Percentiles rank a stretch among this genome's conserved stretches.
Conservation (phyloP, 768 basidiomycete species). For the Zangia roseola region DNA sequence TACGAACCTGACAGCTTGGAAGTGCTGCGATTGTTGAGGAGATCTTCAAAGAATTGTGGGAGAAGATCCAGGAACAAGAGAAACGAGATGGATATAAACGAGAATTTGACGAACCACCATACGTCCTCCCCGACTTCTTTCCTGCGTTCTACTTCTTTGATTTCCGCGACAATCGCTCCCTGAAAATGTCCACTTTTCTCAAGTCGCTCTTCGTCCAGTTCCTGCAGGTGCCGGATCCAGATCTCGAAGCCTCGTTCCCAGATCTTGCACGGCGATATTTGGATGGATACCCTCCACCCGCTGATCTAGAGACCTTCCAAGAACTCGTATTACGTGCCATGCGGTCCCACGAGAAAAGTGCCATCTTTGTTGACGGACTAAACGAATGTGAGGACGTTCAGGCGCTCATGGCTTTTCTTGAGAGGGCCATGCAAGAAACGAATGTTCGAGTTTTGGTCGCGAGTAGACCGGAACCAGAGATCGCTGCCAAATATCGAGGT, state of each 20-base stretch:
- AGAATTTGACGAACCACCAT: conserved; percentile 15
- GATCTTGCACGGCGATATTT: conserved; percentile 13
- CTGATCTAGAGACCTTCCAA: conserved; percentile 10
- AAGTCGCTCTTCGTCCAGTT: conserved; percentile 28
- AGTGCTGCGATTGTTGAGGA: conserved; percentile 26
- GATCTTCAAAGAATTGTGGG: conserved; percentile 23
- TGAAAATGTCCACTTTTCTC: conserved; percentile 17
- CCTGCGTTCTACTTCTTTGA: conserved; percentile 30
- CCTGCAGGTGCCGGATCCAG: conserved; percentile 21
- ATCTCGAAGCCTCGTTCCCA: conserved; percentile 22
- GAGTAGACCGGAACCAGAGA: conserved; percentile 21
- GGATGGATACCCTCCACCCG: conserved; percentile 20
- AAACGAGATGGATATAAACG: conserved; percentile 14
- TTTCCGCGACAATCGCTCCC: conserved; percentile 24
- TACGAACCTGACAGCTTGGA: conserved; percentile 4
- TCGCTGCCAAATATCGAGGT: conserved; percentile 15
- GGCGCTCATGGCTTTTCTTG: conserved; percentile 21
- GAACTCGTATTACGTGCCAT: conserved; percentile 23
- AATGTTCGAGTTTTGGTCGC: conserved; percentile 25
- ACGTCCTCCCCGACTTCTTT: conserved; percentile 23
- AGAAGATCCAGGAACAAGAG: conserved; percentile 21
- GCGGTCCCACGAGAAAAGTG: conserved; percentile 20
- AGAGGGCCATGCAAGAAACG: conserved; percentile 20
- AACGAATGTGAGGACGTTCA: conserved; percentile 26
- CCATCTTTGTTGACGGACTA: conserved; percentile 25